These are phyloP conservation scores for Phellinidium pouzarii DNA, from an alignment of 1,284 basidiomycete genomes.

Conservation along the genomic window DNA sequence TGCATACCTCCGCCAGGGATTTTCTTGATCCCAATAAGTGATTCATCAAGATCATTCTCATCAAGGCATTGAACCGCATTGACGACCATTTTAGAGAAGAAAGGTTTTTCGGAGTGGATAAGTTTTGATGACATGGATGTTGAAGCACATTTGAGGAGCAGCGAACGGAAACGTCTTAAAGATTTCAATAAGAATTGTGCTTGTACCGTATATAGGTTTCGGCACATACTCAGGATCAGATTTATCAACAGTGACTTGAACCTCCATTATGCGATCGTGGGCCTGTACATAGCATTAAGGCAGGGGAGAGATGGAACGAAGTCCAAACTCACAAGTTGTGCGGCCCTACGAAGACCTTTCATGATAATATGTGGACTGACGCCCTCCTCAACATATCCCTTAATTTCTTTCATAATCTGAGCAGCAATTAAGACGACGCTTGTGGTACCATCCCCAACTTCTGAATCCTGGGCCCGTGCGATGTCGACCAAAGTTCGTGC, in stretches of 20 bases:
- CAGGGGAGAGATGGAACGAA: slow-evolving; percentile 11
- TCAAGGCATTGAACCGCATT: slow-evolving; percentile 93
- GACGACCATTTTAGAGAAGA: slow-evolving; percentile 99
- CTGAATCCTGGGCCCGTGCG: slow-evolving; percentile 95
- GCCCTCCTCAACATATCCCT: slow-evolving; percentile 92
- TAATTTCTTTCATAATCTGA: slow-evolving; percentile 91
- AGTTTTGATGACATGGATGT: slow-evolving; percentile 99
- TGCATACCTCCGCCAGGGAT: slow-evolving; percentile 99
- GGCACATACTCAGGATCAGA: slow-evolving; percentile 75
- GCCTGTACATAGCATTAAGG: slow-evolving; percentile 47
- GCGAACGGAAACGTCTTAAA: slow-evolving; percentile 75
- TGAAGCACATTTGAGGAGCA: slow-evolving; percentile 93
- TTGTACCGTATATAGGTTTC: neutral
- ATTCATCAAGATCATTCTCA: slow-evolving; percentile 91
- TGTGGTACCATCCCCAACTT: slow-evolving; percentile 98
- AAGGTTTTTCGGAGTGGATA: slow-evolving; percentile 97
- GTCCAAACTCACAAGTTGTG: slow-evolving; percentile 62
- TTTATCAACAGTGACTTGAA: slow-evolving; percentile 90
- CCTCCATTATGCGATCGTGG: slow-evolving; percentile 79
- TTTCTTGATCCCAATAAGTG: slow-evolving; percentile 97
- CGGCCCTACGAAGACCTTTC: slow-evolving; percentile 90
- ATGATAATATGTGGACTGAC: slow-evolving; percentile 97
- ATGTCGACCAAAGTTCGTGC: slow-evolving; percentile 96
- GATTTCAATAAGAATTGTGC: neutral
- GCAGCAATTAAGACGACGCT: slow-evolving; percentile 92